Percentiles rank a stretch among this genome's conserved stretches.
These are phyloP conservation scores for Cladosporium oxysporum DNA, from an alignment of 2,329 filamentous ascomycete species.

Conservation along the genomic window DNA sequence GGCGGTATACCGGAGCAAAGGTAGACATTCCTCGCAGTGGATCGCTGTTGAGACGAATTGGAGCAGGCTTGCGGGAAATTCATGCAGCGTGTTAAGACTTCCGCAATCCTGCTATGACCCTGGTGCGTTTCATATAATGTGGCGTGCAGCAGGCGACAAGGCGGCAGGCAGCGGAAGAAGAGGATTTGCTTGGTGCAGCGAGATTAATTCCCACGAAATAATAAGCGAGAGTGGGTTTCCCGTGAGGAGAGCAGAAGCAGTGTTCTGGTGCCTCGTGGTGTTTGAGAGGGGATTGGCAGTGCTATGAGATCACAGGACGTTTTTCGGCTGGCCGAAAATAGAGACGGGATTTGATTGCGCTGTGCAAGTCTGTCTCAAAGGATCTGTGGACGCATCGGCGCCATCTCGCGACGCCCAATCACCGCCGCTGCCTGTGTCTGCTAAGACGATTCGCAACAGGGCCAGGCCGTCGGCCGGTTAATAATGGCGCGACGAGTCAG, in stretches of 20 bases:
- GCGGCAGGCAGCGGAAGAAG: not conserved
- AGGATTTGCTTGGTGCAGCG: not conserved
- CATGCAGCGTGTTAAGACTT: conserved; percentile 7
- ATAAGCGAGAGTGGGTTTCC: not conserved
- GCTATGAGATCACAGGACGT: conserved; percentile 3
- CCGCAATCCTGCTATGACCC: conserved; percentile 9
- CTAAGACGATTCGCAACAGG: conserved; percentile 1
- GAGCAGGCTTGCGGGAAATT: not conserved
- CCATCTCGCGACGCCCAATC: conserved; percentile 14
- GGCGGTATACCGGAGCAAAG: conserved; percentile 34
- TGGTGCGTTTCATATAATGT: conserved; percentile 16
- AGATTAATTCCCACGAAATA: not conserved
- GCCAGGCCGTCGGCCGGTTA: not conserved
- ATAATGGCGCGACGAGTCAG: not conserved
- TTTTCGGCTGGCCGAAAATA: conserved; percentile 7
- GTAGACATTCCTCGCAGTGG: conserved; percentile 27
- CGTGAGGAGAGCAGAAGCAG: not conserved
- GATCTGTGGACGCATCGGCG: conserved; percentile 5
- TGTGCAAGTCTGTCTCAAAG: conserved; percentile 11
- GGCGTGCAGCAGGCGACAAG: not conserved
- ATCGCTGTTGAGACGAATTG: not conserved
- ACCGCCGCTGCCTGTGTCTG: not conserved
- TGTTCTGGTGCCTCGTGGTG: not conserved
- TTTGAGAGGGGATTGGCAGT: not conserved
- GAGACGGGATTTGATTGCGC: not conserved